phyloP scores from a whole-genome alignment of 495 filamentous ascomycete species.

The Glarea lozoyensis region DNA sequence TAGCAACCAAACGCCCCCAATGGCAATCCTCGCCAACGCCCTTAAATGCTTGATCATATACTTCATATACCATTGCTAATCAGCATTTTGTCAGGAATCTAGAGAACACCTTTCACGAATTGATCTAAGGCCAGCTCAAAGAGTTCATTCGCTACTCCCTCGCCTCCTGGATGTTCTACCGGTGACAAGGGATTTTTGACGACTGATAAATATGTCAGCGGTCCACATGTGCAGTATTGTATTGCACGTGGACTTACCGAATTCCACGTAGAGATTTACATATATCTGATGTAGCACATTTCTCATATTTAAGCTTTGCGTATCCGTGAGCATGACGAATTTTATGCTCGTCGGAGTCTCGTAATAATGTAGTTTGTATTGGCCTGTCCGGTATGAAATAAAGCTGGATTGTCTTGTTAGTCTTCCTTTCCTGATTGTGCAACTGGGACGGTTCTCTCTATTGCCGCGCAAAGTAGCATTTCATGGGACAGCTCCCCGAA shows the following conservation, averaged over 20 bases:
- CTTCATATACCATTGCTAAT: too few relatives aligned
- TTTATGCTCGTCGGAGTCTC: conserved; percentile 93
- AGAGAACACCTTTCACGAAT: conserved; percentile 48
- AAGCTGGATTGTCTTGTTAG: too few relatives aligned
- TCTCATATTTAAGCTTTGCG: conserved; percentile 78
- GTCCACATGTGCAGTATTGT: conserved; percentile 9
- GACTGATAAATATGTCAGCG: conserved; percentile 40
- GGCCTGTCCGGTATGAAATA: conserved; percentile 77
- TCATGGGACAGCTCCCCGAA: too few relatives aligned
- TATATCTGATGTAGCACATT: conserved; percentile 96
- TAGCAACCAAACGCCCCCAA: conserved; percentile 11
- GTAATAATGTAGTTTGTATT: conserved; percentile 99
- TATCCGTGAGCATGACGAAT: conserved; percentile 94
- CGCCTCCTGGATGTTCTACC: conserved; percentile 77
- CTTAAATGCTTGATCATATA: conserved; percentile 4
- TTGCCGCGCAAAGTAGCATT: too few relatives aligned
- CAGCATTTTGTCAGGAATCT: too few relatives aligned
- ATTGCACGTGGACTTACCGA: conserved; percentile 43
- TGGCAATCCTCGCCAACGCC: background rate
- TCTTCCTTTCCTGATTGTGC: too few relatives aligned
- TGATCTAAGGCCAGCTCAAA: conserved; percentile 89
- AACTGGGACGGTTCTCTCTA: too few relatives aligned
- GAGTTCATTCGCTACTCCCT: conserved; percentile 86
- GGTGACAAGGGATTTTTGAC: conserved; percentile 92
- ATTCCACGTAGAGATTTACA: conserved; percentile 95